phyloP scores from a whole-genome alignment of 805 yeast genomes.

The Maudiozyma pseudohumilis region DNA sequence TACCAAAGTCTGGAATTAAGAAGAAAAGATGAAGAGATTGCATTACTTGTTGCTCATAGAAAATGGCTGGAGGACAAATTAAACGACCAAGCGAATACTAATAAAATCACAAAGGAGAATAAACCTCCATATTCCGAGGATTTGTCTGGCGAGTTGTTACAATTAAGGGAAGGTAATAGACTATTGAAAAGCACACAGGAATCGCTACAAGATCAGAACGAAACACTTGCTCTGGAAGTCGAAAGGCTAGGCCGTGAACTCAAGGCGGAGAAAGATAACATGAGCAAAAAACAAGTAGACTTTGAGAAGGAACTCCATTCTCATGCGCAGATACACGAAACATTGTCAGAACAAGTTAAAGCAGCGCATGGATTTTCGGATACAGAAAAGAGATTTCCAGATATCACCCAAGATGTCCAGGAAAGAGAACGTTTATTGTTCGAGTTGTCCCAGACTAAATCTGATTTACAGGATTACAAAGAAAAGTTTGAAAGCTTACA shows the following conservation, averaged over 20 bases:
- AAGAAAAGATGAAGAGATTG: constrained; percentile 3
- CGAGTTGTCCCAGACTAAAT: constrained; percentile 20
- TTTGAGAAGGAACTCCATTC: constrained; percentile 48
- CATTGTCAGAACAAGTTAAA: constrained; percentile 29
- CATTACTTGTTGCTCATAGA: constrained; percentile 24
- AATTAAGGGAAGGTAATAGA: constrained; percentile 5
- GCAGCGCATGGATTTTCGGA: too few species aligned
- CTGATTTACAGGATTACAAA: constrained; percentile 22
- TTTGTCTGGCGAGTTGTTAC: too few species aligned
- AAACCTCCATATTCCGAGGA: too few species aligned
- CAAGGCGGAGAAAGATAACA: constrained; percentile 38
- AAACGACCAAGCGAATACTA: too few species aligned
- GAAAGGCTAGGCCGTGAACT: constrained; percentile 37
- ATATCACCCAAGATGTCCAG: not conserved
- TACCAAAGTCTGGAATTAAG: not conserved
- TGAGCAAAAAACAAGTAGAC: constrained; percentile 36
- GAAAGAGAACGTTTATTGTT: constrained; percentile 23
- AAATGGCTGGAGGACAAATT: constrained; percentile 22
- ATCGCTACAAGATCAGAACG: constrained; percentile 28
- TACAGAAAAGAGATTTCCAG: too few species aligned
- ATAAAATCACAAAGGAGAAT: too few species aligned
- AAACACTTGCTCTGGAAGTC: constrained; percentile 31
- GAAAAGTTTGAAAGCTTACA: constrained; percentile 33
- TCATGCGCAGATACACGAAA: constrained; percentile 45
- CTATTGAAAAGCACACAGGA: constrained; percentile 2